Percentiles rank a stretch among this genome's conserved stretches.
Evolutionary conservation across 2,329 filamentous ascomycete genomes (phyloP).

Genomic region (Fusarium dimerum): DNA sequence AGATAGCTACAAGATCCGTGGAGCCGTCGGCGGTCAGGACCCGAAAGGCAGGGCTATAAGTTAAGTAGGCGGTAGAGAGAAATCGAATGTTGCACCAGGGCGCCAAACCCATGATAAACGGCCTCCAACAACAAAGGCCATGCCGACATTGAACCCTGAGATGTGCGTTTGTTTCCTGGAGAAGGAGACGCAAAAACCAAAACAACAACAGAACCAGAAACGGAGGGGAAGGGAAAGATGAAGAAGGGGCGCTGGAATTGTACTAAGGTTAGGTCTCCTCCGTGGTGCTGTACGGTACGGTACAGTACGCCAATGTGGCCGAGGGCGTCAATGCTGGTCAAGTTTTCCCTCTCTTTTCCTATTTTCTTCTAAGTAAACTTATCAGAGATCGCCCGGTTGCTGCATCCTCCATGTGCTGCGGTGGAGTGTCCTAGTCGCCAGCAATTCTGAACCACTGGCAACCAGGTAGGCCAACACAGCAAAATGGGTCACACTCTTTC

Average conservation of each 20-base stretch:
- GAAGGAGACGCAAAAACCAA: conserved; percentile 1
- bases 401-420: conserved; percentile 45
- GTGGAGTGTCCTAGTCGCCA: conserved; percentile 66
- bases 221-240: not conserved
- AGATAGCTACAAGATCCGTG: no score
- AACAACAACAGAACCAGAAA: conserved; percentile 1
- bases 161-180: no score
- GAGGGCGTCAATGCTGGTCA: conserved; percentile 31
- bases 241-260: conserved; percentile 15
- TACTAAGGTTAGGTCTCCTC: conserved; percentile 23
- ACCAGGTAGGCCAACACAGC: conserved; percentile 89
- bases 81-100: no score
- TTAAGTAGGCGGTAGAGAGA: no score
- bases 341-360: no score
- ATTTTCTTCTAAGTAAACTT: conserved; percentile 15
- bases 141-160: no score
- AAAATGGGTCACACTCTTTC: conserved; percentile 67
- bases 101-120: no score
- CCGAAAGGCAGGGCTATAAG: no score
- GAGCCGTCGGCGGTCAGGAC: no score
- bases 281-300: conserved; percentile 20
- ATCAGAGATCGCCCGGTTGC: conserved; percentile 48
- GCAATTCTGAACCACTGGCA: conserved; percentile 75
- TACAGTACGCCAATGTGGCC: conserved; percentile 10
- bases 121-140: no score